phyloP scores from a whole-genome alignment of 441 rosid genomes.

The Brassica balearica region DNA sequence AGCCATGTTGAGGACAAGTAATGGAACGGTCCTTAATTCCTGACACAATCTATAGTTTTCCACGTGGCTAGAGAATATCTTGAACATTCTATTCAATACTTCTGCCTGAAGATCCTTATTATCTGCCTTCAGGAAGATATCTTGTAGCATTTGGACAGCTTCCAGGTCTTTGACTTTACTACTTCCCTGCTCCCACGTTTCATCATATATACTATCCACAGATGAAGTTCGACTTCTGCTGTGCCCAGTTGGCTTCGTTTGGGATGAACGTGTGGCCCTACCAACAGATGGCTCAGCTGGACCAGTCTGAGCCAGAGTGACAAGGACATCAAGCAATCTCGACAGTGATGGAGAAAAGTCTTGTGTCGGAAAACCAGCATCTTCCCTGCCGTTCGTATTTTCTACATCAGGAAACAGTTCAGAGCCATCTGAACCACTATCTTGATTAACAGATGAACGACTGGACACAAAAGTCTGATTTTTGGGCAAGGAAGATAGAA shows the following conservation, averaged over 20 bases:
- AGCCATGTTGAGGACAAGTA: constrained; percentile 96
- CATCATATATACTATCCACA: constrained; percentile 67
- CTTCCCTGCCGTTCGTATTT: constrained; percentile 42
- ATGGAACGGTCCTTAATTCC: constrained; percentile 94
- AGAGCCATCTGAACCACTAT: constrained; percentile 49
- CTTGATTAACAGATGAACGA: constrained; percentile 50
- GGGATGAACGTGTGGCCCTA: constrained; percentile 66
- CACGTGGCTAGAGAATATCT: constrained; percentile 98
- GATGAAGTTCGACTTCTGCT: constrained; percentile 71
- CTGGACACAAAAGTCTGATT: constrained; percentile 49
- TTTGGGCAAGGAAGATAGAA: constrained; percentile 75
- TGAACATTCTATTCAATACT: constrained; percentile 97
- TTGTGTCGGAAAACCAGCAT: constrained; percentile 58
- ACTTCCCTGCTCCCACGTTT: constrained; percentile 80
- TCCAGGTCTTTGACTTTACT: constrained; percentile 98
- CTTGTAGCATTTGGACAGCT: constrained; percentile 99
- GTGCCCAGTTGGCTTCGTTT: constrained; percentile 58
- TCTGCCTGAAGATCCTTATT: constrained; percentile 91
- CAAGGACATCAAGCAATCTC: constrained; percentile 99
- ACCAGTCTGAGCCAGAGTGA: constrained; percentile 95
- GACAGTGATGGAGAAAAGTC: constrained; percentile 83
- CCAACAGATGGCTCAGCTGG: constrained; percentile 67
- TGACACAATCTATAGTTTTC: constrained; percentile 97
- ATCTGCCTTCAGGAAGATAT: constrained; percentile 95
- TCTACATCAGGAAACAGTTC: constrained; percentile 45